Percentiles rank a stretch among this genome's conserved stretches.
These are phyloP conservation scores for Rheum nobile DNA, from an alignment of 148 eudicot species.

Conservation along the genomic window DNA sequence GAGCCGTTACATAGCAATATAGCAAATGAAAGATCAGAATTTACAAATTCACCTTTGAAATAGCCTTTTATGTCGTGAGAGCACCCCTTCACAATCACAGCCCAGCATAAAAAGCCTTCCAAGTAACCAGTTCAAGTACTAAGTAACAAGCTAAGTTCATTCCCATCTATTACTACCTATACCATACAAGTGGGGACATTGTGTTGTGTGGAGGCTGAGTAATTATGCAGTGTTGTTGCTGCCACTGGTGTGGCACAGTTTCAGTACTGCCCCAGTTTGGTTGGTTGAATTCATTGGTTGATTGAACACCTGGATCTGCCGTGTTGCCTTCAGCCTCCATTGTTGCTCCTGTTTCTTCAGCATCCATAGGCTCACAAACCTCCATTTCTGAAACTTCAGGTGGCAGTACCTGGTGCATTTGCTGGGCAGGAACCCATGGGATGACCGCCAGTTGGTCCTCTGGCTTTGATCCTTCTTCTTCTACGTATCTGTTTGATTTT, in stretches of 20 bases:
- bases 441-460: no score
- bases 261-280: slow-evolving; percentile 13
- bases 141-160: no score
- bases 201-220: slow-evolving; percentile 50
- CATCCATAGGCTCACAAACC: slow-evolving; percentile 59
- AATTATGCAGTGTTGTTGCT: slow-evolving; percentile 66
- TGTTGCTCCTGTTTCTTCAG: slow-evolving; percentile 36
- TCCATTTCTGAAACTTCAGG: no score
- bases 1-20: no score
- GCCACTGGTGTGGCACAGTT: slow-evolving; percentile 43
- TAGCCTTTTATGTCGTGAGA: neutral
- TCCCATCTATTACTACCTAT: no score
- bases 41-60: neutral
- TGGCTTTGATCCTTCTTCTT: no score
- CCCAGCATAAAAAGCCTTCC: no score
- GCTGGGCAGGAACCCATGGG: no score
- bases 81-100: neutral
- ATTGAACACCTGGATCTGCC: slow-evolving; percentile 9
- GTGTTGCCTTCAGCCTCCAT: slow-evolving; percentile 61
- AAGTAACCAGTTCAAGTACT: no score
- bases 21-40: no score
- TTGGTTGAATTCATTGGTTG: slow-evolving; percentile 7
- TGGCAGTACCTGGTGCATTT: no score
- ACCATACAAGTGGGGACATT: slow-evolving; percentile 53
- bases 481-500: slow-evolving; percentile 11